Conservation (phyloP, 192 early-diverging fungal species). For the Dissophora ornata region DNA sequence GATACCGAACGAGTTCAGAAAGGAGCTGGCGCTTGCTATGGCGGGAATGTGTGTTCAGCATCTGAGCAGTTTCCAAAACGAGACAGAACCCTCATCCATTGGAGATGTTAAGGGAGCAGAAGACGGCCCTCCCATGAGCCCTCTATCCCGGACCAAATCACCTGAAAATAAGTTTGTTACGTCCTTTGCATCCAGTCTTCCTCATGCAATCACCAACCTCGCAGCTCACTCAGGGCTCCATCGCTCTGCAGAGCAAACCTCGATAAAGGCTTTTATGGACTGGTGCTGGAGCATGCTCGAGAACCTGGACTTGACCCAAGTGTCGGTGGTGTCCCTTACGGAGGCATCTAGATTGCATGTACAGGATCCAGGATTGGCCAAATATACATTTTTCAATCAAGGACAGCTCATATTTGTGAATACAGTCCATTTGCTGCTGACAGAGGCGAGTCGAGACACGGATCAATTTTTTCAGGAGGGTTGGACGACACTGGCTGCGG, state of each 20-base stretch:
- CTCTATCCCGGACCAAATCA: conserved; percentile 8
- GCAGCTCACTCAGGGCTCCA: conserved; percentile 49
- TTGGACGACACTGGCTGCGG: conserved; percentile 53
- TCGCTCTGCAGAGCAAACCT: conserved; percentile 22
- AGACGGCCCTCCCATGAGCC: background rate
- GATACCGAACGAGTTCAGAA: conserved; percentile 7
- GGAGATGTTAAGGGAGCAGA: background rate
- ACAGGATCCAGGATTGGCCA: conserved; percentile 41
- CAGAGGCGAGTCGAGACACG: conserved; percentile 49
- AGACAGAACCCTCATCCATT: background rate
- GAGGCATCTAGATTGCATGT: conserved; percentile 38
- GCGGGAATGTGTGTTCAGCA: conserved; percentile 25
- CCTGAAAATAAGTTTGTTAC: conserved; percentile 11
- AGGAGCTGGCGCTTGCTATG: conserved; percentile 28
- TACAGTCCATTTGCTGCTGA: conserved; percentile 55
- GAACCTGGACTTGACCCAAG: conserved; percentile 41
- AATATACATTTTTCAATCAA: conserved; percentile 32
- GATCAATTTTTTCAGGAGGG: conserved; percentile 59
- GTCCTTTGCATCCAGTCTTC: conserved; percentile 33
- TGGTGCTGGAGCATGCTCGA: conserved; percentile 58
- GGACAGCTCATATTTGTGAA: conserved; percentile 51
- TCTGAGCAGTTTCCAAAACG: conserved; percentile 3
- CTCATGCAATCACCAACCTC: conserved; percentile 37
- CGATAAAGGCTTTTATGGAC: conserved; percentile 52
- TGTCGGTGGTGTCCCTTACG: conserved; percentile 13